Evolutionary conservation across 2,329 filamentous ascomycete genomes (phyloP).

Genomic region (Ophiobolus disseminans): DNA sequence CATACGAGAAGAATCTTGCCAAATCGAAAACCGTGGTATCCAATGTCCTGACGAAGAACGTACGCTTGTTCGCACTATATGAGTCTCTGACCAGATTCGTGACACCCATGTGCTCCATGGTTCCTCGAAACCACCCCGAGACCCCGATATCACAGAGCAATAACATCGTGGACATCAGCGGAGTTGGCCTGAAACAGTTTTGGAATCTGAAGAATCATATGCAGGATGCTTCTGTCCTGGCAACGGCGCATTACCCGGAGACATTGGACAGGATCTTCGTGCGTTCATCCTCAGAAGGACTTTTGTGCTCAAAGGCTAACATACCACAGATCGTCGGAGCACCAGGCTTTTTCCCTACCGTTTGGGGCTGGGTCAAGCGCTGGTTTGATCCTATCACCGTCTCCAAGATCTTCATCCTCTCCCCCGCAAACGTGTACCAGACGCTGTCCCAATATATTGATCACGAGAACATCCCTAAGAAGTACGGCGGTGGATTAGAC

Average conservation of each 20-base stretch:
- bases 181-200: slow-evolving; percentile 89
- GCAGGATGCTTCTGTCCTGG: slow-evolving; percentile 87
- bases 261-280: slow-evolving; percentile 83
- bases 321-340: slow-evolving; percentile 77
- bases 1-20: slow-evolving; percentile 73
- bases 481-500: slow-evolving; percentile 86
- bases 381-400: slow-evolving; percentile 87
- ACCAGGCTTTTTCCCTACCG: slow-evolving; percentile 87
- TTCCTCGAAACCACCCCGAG: slow-evolving; percentile 74
- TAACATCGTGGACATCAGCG: slow-evolving; percentile 92
- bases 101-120: slow-evolving; percentile 81
- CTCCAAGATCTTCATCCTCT: slow-evolving; percentile 94
- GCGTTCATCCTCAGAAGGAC: slow-evolving; percentile 30
- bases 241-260: slow-evolving; percentile 94
- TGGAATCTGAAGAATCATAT: slow-evolving; percentile 95
- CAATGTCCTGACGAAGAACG: slow-evolving; percentile 74
- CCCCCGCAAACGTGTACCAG: slow-evolving; percentile 72
- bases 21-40: slow-evolving; percentile 65
- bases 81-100: slow-evolving; percentile 90
- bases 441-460: slow-evolving; percentile 86
- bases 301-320: slow-evolving; percentile 7
- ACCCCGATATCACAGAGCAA: slow-evolving; percentile 92
- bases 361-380: slow-evolving; percentile 93
- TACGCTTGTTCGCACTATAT: slow-evolving; percentile 90
- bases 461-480: slow-evolving; percentile 80